phyloP scores from a whole-genome alignment of 1,284 basidiomycete genomes.

The Leccinum fallax region DNA sequence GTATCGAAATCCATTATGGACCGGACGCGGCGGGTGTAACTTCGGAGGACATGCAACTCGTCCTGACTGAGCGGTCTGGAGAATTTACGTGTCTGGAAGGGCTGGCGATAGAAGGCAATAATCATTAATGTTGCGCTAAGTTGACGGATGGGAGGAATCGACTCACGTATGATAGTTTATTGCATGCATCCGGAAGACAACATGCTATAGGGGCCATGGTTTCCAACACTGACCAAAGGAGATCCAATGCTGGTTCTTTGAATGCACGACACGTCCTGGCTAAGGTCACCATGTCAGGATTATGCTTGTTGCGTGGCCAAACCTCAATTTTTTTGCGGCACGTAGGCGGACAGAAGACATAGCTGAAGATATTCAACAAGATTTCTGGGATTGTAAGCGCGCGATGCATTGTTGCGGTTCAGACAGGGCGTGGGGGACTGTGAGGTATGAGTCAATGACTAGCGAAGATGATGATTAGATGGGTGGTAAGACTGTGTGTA shows the following conservation, averaged over 20 bases:
- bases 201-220: too few species aligned
- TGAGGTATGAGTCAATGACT: background rate
- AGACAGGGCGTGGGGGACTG: background rate
- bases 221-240: too few species aligned
- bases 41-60: too few species aligned
- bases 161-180: background rate
- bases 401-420: background rate
- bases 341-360: background rate
- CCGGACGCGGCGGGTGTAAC: too few species aligned
- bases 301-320: too few species aligned
- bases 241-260: too few species aligned
- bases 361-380: background rate
- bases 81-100: background rate
- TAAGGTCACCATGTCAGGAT: too few species aligned
- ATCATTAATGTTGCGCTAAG: background rate
- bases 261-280: too few species aligned
- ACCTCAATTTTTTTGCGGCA: too few species aligned
- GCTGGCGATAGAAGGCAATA: background rate
- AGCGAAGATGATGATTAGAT: background rate
- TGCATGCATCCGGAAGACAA: background rate
- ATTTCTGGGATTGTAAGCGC: background rate
- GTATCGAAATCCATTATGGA: too few species aligned
- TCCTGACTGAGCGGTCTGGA: too few species aligned
- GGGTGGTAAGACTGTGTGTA: background rate
- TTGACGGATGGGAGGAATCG: background rate